Conservation (phyloP, 1,284 basidiomycete genomes). For the Microbotryum saponariae region DNA sequence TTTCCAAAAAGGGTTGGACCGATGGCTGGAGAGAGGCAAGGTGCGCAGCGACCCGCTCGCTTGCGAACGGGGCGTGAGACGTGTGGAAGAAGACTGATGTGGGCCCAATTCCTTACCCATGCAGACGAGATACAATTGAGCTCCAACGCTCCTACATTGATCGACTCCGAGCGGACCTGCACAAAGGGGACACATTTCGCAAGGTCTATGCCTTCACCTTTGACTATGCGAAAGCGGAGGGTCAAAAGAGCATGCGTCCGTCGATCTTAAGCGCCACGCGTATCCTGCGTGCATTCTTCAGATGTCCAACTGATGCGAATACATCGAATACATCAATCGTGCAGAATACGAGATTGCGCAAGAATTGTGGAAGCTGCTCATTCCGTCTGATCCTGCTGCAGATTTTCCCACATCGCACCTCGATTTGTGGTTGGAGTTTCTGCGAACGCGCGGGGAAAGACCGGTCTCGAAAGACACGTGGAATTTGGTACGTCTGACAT, state of each 20-base stretch:
- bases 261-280: neutral
- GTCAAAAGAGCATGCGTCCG: conserved; percentile 49
- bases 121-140: conserved; percentile 62
- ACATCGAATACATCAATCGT: too few relatives aligned
- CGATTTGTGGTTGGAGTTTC: conserved; percentile 75
- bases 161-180: conserved; percentile 56
- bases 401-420: conserved; percentile 63
- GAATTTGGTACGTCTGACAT: conserved; percentile 57
- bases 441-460: conserved; percentile 61
- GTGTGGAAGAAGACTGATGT: conserved; percentile 49
- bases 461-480: conserved; percentile 92
- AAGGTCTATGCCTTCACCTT: conserved; percentile 86
- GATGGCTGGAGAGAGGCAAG: conserved; percentile 62
- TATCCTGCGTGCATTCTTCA: too few relatives aligned
- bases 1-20: conserved; percentile 65
- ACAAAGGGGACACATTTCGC: conserved; percentile 68
- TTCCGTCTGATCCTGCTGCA: conserved; percentile 67
- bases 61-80: neutral
- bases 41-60: neutral
- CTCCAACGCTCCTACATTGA: conserved; percentile 58
- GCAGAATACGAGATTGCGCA: conserved; percentile 64
- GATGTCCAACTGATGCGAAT: neutral
- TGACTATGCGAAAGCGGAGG: conserved; percentile 68
- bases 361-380: conserved; percentile 75
- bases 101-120: neutral